These are phyloP conservation scores for Eucalyptus tenuipes DNA, from an alignment of 345 rosid genomes.

Conservation along the genomic window DNA sequence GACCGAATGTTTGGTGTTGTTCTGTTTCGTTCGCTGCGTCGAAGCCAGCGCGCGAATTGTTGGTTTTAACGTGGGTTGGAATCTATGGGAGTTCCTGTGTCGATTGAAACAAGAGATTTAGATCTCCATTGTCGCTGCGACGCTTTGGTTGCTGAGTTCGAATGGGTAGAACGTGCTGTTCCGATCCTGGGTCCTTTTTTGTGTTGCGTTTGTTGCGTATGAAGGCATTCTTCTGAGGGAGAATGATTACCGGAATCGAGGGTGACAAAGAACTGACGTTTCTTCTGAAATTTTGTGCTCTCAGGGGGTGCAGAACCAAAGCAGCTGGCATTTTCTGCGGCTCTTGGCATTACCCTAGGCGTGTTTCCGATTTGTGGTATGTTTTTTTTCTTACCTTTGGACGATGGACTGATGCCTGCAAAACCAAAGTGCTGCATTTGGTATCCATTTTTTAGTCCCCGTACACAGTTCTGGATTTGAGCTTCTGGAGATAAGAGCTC, in stretches of 20 bases:
- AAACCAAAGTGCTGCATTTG: background rate
- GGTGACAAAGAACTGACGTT: background rate
- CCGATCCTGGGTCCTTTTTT: background rate
- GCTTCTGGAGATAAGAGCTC: background rate
- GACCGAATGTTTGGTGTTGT: background rate
- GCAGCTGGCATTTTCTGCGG: slow-evolving; percentile 81
- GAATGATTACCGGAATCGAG: background rate
- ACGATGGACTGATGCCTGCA: background rate
- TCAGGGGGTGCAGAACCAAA: slow-evolving; percentile 82
- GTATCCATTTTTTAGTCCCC: background rate
- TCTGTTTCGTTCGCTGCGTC: background rate
- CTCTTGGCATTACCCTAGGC: slow-evolving; percentile 81
- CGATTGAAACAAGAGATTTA: background rate
- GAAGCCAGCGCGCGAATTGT: background rate
- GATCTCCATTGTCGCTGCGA: background rate
- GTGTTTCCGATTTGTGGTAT: slow-evolving; percentile 83
- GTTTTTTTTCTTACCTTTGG: background rate
- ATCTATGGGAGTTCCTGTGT: background rate
- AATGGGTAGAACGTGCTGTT: background rate
- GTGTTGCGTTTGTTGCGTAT: background rate
- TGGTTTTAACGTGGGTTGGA: background rate
- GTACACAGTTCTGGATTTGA: background rate
- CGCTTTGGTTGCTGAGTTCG: background rate
- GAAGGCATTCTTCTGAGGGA: background rate
- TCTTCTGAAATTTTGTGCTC: background rate